Conservation (phyloP, 2,329 filamentous ascomycete genomes). For the Alternaria sp. region DNA sequence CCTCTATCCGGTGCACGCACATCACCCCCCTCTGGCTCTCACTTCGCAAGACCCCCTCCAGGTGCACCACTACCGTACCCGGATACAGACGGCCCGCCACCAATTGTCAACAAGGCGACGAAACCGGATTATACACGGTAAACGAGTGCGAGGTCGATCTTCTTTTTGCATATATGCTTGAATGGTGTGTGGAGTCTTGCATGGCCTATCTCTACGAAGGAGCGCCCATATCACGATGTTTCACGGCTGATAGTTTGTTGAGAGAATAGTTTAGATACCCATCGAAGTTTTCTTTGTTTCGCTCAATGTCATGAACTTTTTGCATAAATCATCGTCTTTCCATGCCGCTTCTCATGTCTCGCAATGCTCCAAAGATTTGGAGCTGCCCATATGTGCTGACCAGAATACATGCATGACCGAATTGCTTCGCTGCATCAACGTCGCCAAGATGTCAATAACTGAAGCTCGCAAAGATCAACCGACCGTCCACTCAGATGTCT, state of each 20-base stretch:
- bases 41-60: slow-evolving; percentile 39
- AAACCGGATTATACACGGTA: slow-evolving; percentile 71
- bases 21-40: slow-evolving; percentile 33
- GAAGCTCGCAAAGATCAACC: too few species aligned
- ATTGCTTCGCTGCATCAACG: background rate
- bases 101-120: slow-evolving; percentile 80
- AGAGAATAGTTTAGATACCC: slow-evolving; percentile 23
- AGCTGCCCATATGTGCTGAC: background rate
- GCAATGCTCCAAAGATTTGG: accelerated
- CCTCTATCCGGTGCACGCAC: slow-evolving; percentile 24
- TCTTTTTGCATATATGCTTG: background rate
- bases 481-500: too few species aligned
- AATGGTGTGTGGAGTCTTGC: background rate
- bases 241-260: background rate
- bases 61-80: slow-evolving; percentile 74
- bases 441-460: background rate
- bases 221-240: background rate
- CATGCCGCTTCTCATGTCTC: background rate
- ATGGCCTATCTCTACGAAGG: background rate
- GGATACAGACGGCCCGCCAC: slow-evolving; percentile 78
- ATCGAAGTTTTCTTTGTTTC: slow-evolving; percentile 13
- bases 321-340: background rate
- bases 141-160: background rate
- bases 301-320: background rate
- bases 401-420: background rate